These are phyloP conservation scores for Streptanthus diversifolius DNA, from an alignment of 345 rosid species.

Conservation along the genomic window DNA sequence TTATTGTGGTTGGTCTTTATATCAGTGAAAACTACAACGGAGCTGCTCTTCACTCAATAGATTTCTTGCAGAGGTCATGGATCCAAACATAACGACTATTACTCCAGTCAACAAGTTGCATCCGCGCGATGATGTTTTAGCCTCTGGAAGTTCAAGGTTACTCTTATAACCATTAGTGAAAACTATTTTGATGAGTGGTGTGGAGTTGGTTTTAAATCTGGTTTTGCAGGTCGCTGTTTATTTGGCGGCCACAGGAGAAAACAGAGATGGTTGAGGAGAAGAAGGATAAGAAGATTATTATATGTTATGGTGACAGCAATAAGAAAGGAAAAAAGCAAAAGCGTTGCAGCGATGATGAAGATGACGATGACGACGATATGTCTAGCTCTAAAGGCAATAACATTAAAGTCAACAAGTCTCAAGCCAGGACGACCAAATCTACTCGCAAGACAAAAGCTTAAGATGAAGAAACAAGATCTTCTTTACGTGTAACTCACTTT, in stretches of 20 bases:
- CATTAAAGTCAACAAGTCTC: conserved; percentile 37
- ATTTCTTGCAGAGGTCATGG: conserved; percentile 95
- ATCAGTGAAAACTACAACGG: conserved; percentile 91
- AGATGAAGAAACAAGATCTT: neutral
- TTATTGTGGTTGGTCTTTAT: conserved; percentile 85
- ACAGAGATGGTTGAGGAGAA: conserved; percentile 46
- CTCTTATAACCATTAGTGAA: neutral
- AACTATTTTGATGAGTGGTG: neutral
- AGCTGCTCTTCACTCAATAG: conserved; percentile 88
- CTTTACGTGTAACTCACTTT: neutral
- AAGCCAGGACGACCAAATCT: conserved; percentile 29
- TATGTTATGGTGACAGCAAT: conserved; percentile 47
- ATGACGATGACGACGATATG: conserved; percentile 54
- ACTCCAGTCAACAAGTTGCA: conserved; percentile 93
- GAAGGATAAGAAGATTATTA: conserved; percentile 53
- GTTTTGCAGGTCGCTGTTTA: conserved; percentile 67
- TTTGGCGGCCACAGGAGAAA: conserved; percentile 80
- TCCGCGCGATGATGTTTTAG: conserved; percentile 90
- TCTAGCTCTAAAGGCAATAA: conserved; percentile 53
- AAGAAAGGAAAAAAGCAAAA: conserved; percentile 54
- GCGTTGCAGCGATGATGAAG: conserved; percentile 48
- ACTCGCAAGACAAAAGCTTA: conserved; percentile 39
- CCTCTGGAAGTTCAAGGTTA: conserved; percentile 93
- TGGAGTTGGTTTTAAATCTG: neutral
- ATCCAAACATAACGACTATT: conserved; percentile 88